Evolutionary conservation across 2,329 filamentous ascomycete species (phyloP).

Genomic region (Curvularia verruculosa): DNA sequence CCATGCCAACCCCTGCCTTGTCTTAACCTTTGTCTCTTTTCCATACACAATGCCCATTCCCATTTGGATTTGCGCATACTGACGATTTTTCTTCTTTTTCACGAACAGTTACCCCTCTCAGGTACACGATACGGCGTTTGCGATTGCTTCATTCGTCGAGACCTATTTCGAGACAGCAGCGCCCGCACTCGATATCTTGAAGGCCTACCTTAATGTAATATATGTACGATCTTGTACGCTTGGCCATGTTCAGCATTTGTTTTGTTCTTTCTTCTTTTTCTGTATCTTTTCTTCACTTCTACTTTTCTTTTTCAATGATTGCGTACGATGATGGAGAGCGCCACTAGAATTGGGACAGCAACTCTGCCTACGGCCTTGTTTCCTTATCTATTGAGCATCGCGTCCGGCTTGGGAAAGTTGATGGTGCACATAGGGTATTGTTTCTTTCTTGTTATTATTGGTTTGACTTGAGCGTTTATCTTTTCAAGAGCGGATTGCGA

Average conservation of each 20-base stretch:
- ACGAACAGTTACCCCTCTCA: conserved; percentile 40
- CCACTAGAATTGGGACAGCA: conserved; percentile 2
- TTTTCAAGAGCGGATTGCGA: background rate
- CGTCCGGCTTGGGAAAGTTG: conserved; percentile 9
- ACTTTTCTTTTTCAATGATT: conserved; percentile 2
- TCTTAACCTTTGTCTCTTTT: conserved; percentile 12
- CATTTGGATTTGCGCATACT: conserved; percentile 31
- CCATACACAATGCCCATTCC: conserved; percentile 14
- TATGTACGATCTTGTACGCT: conserved; percentile 18
- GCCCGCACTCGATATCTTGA: conserved; percentile 41
- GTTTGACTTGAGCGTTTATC: background rate
- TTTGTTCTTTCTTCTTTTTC: background rate
- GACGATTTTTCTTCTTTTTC: conserved; percentile 31
- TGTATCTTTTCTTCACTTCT: background rate
- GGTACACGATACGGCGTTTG: conserved; percentile 44
- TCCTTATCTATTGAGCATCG: conserved; percentile 1
- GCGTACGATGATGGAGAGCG: conserved; percentile 10
- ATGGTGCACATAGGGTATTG: conserved; percentile 9
- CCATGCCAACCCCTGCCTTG: conserved; percentile 5
- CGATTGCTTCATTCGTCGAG: conserved; percentile 46
- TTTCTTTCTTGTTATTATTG: background rate
- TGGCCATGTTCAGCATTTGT: conserved; percentile 1
- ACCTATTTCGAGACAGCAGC: conserved; percentile 32
- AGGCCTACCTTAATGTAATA: conserved; percentile 27
- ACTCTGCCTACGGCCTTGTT: conserved; percentile 7